A percentile compares a stretch with the other conserved stretches of the same genome.
These are phyloP conservation scores for Alternaria triticimaculans DNA, from an alignment of 2,329 filamentous ascomycete genomes.

Conservation along the genomic window DNA sequence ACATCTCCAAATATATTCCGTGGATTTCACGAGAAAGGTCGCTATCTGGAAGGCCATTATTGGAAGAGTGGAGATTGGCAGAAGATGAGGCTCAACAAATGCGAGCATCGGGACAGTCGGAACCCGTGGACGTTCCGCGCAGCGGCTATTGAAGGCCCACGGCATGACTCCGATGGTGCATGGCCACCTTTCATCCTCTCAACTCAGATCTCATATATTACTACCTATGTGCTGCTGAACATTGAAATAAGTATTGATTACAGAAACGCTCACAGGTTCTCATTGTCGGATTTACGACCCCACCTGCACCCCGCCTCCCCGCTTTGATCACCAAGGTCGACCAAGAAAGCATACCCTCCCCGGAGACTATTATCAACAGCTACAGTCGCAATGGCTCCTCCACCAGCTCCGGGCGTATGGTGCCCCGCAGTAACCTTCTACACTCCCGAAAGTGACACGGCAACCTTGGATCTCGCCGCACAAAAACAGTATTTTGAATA, in stretches of 20 bases:
- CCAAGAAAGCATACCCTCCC: neutral
- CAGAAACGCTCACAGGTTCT: neutral
- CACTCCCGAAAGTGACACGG: constrained; percentile 43
- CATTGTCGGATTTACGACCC: neutral
- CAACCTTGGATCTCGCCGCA: constrained; percentile 50
- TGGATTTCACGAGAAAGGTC: neutral
- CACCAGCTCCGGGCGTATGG: constrained; percentile 38
- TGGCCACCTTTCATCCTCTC: constrained; percentile 4
- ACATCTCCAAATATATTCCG: neutral
- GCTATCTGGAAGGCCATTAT: neutral
- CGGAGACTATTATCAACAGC: neutral
- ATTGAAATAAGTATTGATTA: neutral
- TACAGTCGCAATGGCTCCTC: constrained; percentile 15
- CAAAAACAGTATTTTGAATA: constrained; percentile 55
- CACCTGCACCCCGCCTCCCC: neutral
- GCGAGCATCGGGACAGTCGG: constrained; percentile 5
- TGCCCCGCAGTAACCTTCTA: constrained; percentile 56
- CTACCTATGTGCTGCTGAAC: neutral
- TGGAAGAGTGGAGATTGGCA: neutral
- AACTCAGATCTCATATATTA: neutral
- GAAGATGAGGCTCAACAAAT: neutral
- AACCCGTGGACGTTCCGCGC: neutral
- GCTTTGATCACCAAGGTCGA: neutral
- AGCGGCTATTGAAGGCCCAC: constrained; percentile 17
- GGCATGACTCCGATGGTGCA: constrained; percentile 10